Conservation (phyloP, 2,329 filamentous ascomycete genomes). For the Claviceps arundinis region DNA sequence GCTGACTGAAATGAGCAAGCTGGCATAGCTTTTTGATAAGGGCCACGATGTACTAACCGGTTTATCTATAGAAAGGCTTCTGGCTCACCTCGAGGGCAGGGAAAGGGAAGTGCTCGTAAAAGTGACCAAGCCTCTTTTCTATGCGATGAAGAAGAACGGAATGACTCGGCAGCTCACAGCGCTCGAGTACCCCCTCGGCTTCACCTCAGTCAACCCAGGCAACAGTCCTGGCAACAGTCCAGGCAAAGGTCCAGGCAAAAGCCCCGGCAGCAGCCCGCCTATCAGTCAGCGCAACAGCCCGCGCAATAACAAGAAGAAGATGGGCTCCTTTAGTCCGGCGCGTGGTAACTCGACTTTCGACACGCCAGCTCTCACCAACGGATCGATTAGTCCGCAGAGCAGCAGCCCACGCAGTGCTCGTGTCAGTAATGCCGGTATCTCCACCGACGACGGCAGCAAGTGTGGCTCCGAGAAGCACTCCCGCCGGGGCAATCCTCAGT, state of each 20-base stretch:
- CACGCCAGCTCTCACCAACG: conserved; percentile 54
- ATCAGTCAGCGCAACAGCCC: background rate
- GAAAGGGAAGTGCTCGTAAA: conserved; percentile 49
- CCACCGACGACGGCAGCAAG: conserved; percentile 16
- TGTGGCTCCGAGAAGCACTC: conserved; percentile 9
- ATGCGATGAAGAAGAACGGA: conserved; percentile 48
- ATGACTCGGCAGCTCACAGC: conserved; percentile 45
- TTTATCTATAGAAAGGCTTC: conserved; percentile 56
- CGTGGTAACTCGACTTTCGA: conserved; percentile 41
- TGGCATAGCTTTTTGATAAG: too few relatives aligned
- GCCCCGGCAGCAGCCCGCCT: background rate
- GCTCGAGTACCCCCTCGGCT: conserved; percentile 21
- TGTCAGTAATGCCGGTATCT: conserved; percentile 36
- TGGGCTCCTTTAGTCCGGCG: conserved; percentile 26
- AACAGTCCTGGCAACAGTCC: background rate
- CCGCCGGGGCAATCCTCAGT: conserved; percentile 10
- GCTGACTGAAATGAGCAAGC: too few relatives aligned
- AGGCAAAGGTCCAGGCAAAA: background rate
- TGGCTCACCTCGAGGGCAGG: conserved; percentile 45
- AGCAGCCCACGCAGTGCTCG: conserved; percentile 51
- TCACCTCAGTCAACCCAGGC: conserved; percentile 9
- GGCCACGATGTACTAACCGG: conserved; percentile 13
- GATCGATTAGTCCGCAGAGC: conserved; percentile 56
- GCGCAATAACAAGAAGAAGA: conserved; percentile 3
- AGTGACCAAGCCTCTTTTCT: conserved; percentile 49